Percentiles rank a stretch among this genome's conserved stretches.
Conservation (phyloP, 768 basidiomycete genomes). For the Phylloporus arenicola region DNA sequence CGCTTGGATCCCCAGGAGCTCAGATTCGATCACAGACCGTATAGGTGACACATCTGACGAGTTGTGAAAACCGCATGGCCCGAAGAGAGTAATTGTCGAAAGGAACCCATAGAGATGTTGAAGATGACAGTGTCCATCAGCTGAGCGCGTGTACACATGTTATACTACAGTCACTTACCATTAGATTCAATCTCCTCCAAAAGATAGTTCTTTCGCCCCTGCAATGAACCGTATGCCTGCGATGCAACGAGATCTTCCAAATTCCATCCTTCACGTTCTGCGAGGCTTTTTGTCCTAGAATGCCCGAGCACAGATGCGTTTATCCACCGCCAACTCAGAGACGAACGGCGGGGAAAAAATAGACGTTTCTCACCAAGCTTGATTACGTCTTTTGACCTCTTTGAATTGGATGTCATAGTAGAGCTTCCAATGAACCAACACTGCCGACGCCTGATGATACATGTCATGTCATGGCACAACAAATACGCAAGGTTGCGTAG, state of each 20-base stretch:
- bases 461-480: neutral
- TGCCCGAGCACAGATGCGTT: neutral
- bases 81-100: too few species aligned
- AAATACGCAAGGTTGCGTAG: neutral
- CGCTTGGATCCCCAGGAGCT: slow-evolving; percentile 26
- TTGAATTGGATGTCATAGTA: slow-evolving; percentile 8
- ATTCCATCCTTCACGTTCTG: slow-evolving; percentile 39
- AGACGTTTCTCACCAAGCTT: slow-evolving; percentile 11
- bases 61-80: neutral
- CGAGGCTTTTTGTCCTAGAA: slow-evolving; percentile 34
- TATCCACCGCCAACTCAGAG: neutral
- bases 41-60: slow-evolving; percentile 19
- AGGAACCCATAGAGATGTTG: too few species aligned
- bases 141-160: neutral
- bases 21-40: slow-evolving; percentile 20
- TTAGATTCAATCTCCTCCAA: slow-evolving; percentile 34
- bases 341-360: neutral
- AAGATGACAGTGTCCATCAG: neutral
- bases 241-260: slow-evolving; percentile 37
- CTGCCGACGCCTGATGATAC: slow-evolving; percentile 18
- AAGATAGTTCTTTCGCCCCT: slow-evolving; percentile 32
- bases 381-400: slow-evolving; percentile 5
- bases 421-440: slow-evolving; percentile 26
- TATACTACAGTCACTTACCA: slow-evolving; percentile 30
- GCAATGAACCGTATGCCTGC: slow-evolving; percentile 36